Evolutionary conservation across 768 basidiomycete genomes (phyloP).

Genomic region (Candolleomyces eurysporus): DNA sequence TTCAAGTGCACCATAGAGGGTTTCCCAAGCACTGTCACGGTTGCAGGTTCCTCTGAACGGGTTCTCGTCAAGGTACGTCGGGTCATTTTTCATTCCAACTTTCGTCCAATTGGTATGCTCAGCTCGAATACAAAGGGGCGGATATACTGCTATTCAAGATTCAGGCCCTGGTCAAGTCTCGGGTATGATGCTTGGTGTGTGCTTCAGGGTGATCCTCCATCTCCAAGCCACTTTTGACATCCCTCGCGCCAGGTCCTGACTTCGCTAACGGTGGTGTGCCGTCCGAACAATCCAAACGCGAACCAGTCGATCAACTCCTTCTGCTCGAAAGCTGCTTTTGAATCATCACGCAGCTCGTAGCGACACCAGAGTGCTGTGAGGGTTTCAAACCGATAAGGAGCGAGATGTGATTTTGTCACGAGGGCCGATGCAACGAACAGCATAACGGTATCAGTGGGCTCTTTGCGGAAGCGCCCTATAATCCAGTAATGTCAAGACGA

Average conservation of each 20-base stretch:
- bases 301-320: not conserved
- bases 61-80: too few relatives aligned
- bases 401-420: not conserved
- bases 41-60: too few relatives aligned
- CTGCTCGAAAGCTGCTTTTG: not conserved
- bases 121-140: too few relatives aligned
- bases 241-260: not conserved
- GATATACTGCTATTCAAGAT: too few relatives aligned
- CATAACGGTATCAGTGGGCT: not conserved
- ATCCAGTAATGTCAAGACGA: not conserved
- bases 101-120: too few relatives aligned
- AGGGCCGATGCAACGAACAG: not conserved
- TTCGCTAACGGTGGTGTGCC: not conserved
- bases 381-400: not conserved
- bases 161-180: too few relatives aligned
- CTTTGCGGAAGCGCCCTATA: not conserved
- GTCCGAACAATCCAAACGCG: not conserved
- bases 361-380: slow-evolving; percentile 2
- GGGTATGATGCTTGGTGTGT: too few relatives aligned
- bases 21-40: too few relatives aligned
- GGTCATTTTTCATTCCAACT: too few relatives aligned
- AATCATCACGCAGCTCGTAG: not conserved
- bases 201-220: too few relatives aligned
- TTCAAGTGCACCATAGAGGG: too few relatives aligned
- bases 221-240: not conserved